Evolutionary conservation across 2,329 filamentous ascomycete genomes (phyloP), one percentile per base, ranked within the genome.

Genomic region (Penicillium griseofulvum): DNA sequence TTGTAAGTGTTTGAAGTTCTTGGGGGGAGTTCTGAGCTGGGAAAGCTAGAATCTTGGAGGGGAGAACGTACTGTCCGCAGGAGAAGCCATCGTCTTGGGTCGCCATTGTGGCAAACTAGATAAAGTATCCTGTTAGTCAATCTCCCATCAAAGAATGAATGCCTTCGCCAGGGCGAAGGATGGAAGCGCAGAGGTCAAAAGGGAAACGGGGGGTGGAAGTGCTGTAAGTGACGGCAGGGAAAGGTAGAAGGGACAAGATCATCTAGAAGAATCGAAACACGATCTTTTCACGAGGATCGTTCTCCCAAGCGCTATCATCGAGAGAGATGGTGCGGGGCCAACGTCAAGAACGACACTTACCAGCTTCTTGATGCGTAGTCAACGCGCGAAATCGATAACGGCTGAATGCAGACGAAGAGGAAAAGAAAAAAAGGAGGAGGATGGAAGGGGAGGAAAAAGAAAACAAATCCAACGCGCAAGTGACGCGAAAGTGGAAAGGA

Each of bases 61-160:
- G 11, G 10, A 38, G 26, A 24, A 68, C 72, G 60, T 62, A 76
- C 74, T 71, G 72, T 36, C 47, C 39, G 28, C 52, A 55, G 33
- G 52, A 36, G 22, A 55, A 55, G 8, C n/a, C 33, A 45, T 55
- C 52, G 6, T 38, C 28, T 2, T 36, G 24, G 9, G 26, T 10
- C 19, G 26, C 48, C 17, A 31, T 33, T 26, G 2, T 19, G 14
- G 29, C 14, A 3, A 33, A 16, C 38, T 28, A 22, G 4, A 33
- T 42, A 24, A 11, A 14, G 2, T 28, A 5, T 4, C 6, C 7
- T 6, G 19, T 50, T 44, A 50, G 48, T 1, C 29, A 50, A 5
- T 2, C 10, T n/a, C 5, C 29, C 16, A 29, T 22, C 11, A 5
- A 17, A 24, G 10, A 12, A 24, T 24, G 14, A 12, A 24, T 24